These are phyloP conservation scores for Chlamydomonas applanata DNA, from an alignment of 139 green algal species.

Conservation along the genomic window DNA sequence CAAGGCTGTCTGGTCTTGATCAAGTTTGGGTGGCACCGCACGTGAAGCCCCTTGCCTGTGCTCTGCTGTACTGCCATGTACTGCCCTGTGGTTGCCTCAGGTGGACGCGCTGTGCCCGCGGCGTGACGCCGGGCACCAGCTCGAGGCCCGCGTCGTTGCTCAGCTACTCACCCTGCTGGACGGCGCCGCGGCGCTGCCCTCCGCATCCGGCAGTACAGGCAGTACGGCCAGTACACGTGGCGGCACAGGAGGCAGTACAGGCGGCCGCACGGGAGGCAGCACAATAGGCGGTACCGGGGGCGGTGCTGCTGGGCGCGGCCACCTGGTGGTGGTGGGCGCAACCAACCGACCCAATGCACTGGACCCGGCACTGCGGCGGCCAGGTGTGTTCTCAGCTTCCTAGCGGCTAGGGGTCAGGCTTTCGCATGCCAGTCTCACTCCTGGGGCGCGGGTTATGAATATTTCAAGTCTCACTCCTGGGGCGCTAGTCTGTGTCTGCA, in stretches of 20 bases:
- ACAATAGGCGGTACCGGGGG: not conserved
- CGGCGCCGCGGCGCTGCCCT: conserved; percentile 26
- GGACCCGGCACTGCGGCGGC: conserved; percentile 79
- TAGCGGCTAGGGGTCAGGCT: too few species aligned
- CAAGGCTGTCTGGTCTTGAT: too few species aligned
- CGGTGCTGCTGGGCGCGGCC: not conserved
- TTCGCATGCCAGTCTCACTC: too few species aligned
- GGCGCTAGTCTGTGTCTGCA: too few species aligned
- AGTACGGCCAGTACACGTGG: not conserved
- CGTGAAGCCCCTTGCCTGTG: too few species aligned
- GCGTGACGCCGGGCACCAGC: conserved; percentile 51
- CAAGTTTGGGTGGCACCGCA: too few species aligned
- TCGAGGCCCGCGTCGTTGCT: conserved; percentile 85
- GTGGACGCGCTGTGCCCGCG: conserved; percentile 83
- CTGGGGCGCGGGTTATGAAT: too few species aligned
- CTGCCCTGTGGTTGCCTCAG: conserved; percentile 15
- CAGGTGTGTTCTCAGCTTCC: too few species aligned
- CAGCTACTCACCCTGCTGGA: conserved; percentile 96
- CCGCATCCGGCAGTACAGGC: not conserved
- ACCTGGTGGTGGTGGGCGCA: conserved; percentile 79
- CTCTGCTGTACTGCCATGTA: too few species aligned
- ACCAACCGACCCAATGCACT: conserved; percentile 88
- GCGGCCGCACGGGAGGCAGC: conserved; percentile 9
- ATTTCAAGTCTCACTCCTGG: too few species aligned
- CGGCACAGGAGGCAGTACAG: not conserved